Evolutionary conservation across 164 flowering plant genomes (phyloP).

Genomic region (Annona cherimola): DNA sequence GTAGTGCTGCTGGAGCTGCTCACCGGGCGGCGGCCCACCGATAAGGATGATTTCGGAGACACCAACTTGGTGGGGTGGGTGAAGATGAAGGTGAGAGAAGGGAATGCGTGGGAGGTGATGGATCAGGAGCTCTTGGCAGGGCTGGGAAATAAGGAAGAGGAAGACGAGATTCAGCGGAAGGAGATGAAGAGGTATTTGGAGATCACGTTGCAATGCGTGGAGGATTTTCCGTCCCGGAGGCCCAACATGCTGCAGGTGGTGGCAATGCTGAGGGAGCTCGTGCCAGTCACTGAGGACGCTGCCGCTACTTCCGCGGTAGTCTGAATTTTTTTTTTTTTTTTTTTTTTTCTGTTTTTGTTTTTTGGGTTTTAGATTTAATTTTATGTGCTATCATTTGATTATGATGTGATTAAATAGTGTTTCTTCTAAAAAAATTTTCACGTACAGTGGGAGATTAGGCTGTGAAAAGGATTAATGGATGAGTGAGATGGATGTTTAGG

Average conservation of each 20-base stretch:
- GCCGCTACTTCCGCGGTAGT: not conserved
- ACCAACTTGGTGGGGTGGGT: conserved; percentile 75
- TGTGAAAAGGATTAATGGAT: not conserved
- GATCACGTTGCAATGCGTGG: conserved; percentile 68
- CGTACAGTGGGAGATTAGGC: conserved; percentile 1
- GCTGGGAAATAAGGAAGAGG: conserved; percentile 7
- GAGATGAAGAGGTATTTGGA: conserved; percentile 74
- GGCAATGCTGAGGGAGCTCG: conserved; percentile 72
- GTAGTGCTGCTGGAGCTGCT: conserved; percentile 55
- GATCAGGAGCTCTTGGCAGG: conserved; percentile 47
- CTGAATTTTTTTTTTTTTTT: not conserved
- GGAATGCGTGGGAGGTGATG: conserved; percentile 72
- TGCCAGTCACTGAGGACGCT: conserved; percentile 8
- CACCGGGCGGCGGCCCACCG: conserved; percentile 62
- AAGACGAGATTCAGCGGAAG: conserved; percentile 37
- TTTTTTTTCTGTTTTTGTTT: not conserved
- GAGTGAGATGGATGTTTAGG: conserved; percentile 1
- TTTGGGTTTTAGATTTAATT: not conserved
- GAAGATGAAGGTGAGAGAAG: conserved; percentile 69
- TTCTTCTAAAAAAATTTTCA: not conserved
- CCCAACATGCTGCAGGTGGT: conserved; percentile 87
- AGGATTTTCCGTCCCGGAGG: conserved; percentile 83
- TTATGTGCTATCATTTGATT: not conserved
- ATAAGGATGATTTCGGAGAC: conserved; percentile 69
- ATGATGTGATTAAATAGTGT: not conserved